Percentiles rank a stretch among this genome's conserved stretches.
Evolutionary conservation across 2,329 filamentous ascomycete species (phyloP).

Genomic region (Macroventuria anomochaeta): DNA sequence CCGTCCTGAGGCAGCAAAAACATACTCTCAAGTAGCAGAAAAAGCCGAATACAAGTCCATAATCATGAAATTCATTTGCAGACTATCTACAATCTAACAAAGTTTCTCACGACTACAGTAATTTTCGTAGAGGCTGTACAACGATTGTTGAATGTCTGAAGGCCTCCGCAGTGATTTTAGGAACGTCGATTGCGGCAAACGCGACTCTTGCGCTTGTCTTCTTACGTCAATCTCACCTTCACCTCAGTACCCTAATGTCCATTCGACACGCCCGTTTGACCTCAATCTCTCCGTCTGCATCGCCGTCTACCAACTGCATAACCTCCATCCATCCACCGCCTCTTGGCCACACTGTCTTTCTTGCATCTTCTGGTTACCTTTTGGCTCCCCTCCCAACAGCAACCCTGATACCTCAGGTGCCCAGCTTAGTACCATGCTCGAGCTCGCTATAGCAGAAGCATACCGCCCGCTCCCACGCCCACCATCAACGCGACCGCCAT

Average conservation of each 20-base stretch:
- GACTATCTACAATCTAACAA: no score
- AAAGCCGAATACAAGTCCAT: no score
- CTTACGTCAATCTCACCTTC: background rate
- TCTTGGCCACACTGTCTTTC: no score
- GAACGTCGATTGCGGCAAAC: no score
- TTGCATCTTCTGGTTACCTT: background rate
- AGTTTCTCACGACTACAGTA: no score
- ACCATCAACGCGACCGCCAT: background rate
- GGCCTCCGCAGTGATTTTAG: no score
- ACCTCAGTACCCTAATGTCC: background rate
- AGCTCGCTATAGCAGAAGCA: constrained; percentile 13
- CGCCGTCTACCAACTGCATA: background rate
- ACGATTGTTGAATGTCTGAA: no score
- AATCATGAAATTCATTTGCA: no score
- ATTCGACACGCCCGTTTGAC: background rate
- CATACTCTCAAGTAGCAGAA: no score
- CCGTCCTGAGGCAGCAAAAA: no score
- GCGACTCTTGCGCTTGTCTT: no score
- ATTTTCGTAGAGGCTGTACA: no score
- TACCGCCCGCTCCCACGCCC: background rate
- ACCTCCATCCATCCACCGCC: background rate
- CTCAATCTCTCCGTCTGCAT: background rate
- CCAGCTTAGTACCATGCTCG: background rate
- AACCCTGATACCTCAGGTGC: background rate
- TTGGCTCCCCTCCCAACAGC: background rate